Percentiles rank a stretch among this genome's conserved stretches.
These are phyloP conservation scores for Parasitella parasitica DNA, from an alignment of 371 early-diverging fungal genomes.

Conservation along the genomic window DNA sequence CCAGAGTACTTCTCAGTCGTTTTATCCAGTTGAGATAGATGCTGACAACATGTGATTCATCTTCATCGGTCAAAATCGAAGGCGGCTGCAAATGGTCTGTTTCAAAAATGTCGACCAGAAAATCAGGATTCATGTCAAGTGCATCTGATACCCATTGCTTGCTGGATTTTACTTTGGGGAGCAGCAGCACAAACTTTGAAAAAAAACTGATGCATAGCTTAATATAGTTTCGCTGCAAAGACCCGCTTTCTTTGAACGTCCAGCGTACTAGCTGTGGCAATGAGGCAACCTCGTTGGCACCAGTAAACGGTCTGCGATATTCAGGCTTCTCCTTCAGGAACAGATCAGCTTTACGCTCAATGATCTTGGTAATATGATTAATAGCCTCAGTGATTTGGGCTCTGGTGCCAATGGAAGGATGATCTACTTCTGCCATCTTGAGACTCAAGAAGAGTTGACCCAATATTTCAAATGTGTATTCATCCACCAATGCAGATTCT, in stretches of 20 bases:
- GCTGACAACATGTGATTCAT: background rate
- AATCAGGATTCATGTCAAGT: background rate
- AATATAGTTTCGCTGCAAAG: constrained; percentile 59
- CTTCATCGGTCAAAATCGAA: background rate
- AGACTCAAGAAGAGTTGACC: constrained; percentile 68
- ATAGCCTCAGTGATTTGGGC: constrained; percentile 58
- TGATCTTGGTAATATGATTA: constrained; percentile 60
- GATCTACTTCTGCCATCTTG: constrained; percentile 65
- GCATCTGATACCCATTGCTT: constrained; percentile 27
- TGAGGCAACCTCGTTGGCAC: constrained; percentile 34
- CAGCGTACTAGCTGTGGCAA: constrained; percentile 55
- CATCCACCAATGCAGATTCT: constrained; percentile 58
- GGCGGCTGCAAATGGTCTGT: constrained; percentile 9
- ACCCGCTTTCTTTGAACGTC: constrained; percentile 59
- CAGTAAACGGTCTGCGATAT: constrained; percentile 53
- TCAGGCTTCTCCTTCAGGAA: constrained; percentile 41
- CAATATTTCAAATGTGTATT: constrained; percentile 68
- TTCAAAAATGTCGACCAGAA: constrained; percentile 23
- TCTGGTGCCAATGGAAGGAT: constrained; percentile 61
- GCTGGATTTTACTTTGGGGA: constrained; percentile 20
- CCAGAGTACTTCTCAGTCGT: constrained; percentile 28
- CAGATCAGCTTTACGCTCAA: constrained; percentile 42
- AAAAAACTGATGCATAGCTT: constrained; percentile 57
- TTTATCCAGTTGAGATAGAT: constrained; percentile 25
- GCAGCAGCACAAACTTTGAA: constrained; percentile 31